Percentiles rank a stretch among this genome's conserved stretches.
phyloP scores from a whole-genome alignment of 192 early-diverging fungal genomes.

The Rhizoclosmatium sp. region DNA sequence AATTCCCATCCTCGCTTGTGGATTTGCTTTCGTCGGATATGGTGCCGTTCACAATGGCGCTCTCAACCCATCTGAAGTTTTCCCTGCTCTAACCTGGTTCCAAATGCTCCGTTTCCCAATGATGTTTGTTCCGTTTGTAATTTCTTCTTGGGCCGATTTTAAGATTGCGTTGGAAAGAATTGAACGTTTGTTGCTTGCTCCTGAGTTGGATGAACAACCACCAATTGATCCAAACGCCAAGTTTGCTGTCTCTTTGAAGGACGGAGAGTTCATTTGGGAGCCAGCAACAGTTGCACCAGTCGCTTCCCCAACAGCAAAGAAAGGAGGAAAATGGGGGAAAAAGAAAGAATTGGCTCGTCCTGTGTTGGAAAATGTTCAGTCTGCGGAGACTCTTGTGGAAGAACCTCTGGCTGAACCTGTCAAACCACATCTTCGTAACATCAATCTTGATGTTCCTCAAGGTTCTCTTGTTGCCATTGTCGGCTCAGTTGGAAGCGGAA shows the following conservation, averaged over 20 bases:
- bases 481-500: conserved; percentile 72
- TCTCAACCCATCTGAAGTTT: conserved; percentile 41
- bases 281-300: conserved; percentile 38
- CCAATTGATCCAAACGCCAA: conserved; percentile 47
- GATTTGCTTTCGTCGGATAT: conserved; percentile 55
- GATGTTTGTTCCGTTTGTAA: conserved; percentile 60
- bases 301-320: neutral
- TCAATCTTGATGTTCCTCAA: conserved; percentile 55
- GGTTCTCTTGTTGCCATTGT: conserved; percentile 66
- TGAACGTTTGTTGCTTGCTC: conserved; percentile 58
- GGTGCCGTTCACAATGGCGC: conserved; percentile 36
- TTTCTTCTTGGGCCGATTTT: conserved; percentile 58
- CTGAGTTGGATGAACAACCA: conserved; percentile 69
- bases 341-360: neutral
- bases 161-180: conserved; percentile 59
- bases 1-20: conserved; percentile 53
- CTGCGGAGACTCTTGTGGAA: neutral
- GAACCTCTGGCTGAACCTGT: neutral
- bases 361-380: neutral
- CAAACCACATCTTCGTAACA: conserved; percentile 44
- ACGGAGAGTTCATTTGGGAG: conserved; percentile 69
- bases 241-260: conserved; percentile 55
- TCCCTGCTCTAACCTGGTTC: conserved; percentile 53
- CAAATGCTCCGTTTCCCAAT: conserved; percentile 53
- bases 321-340: neutral